phyloP scores from a whole-genome alignment of 1,284 basidiomycete genomes.

The Sporisorium iseilematis-ciliati region DNA sequence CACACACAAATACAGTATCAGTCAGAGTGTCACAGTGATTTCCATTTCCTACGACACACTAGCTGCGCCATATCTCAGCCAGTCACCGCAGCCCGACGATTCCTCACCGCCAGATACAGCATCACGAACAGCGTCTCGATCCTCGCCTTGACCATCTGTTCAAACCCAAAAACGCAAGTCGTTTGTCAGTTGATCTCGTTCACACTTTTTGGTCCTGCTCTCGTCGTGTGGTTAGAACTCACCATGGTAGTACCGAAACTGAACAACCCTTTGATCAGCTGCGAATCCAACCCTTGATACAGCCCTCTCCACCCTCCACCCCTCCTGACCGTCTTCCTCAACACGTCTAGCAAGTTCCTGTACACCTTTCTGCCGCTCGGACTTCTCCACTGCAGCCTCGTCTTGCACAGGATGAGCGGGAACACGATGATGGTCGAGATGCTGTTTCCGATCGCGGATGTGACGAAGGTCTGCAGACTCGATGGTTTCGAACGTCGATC shows the following conservation, averaged over 20 bases:
- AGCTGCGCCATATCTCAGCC: too few species aligned
- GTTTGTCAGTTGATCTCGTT: background rate
- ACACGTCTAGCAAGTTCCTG: conserved; percentile 55
- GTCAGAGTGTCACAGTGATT: conserved; percentile 6
- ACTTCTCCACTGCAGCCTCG: conserved; percentile 69
- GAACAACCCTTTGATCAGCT: conserved; percentile 61
- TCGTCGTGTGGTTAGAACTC: conserved; percentile 10
- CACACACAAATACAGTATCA: too few species aligned
- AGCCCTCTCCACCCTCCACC: conserved; percentile 55
- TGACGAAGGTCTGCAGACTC: conserved; percentile 70
- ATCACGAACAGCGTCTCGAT: conserved; percentile 58
- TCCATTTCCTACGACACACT: too few species aligned
- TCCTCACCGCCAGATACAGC: conserved; percentile 42
- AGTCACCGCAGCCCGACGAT: conserved; percentile 14
- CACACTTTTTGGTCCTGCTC: background rate
- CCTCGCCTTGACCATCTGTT: conserved; percentile 57
- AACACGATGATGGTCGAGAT: conserved; percentile 70
- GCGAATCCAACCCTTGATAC: conserved; percentile 61
- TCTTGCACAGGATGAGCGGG: conserved; percentile 71
- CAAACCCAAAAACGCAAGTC: background rate
- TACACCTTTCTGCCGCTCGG: conserved; percentile 66
- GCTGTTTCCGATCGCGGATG: conserved; percentile 71
- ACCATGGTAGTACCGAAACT: conserved; percentile 63
- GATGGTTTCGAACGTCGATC: conserved; percentile 47
- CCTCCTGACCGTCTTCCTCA: conserved; percentile 53